phyloP scores from a whole-genome alignment of 83 land plant species.

The Picea engelmannii region DNA sequence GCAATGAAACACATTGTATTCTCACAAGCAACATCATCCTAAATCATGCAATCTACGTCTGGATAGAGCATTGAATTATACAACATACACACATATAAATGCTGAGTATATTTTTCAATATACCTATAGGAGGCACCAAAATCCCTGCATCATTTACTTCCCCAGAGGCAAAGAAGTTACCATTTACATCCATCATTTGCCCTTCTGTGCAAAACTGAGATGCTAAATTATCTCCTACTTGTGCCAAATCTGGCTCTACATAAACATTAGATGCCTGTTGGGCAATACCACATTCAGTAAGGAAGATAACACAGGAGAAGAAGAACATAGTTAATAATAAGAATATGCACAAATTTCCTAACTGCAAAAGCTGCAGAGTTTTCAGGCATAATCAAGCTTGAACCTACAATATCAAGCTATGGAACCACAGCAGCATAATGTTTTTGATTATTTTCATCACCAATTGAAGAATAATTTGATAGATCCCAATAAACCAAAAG shows the following conservation, averaged over 20 bases:
- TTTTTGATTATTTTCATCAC: background rate
- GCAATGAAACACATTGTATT: background rate
- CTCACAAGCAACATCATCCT: no score
- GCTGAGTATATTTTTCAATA: no score
- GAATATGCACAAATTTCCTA: background rate
- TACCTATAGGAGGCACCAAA: conserved; percentile 4
- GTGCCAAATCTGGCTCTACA: background rate
- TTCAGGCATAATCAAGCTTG: background rate
- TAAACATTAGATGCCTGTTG: conserved; percentile 1
- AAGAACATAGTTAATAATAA: background rate
- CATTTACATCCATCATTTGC: conserved; percentile 5
- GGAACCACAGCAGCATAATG: background rate
- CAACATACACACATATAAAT: no score
- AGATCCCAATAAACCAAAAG: conserved; percentile 7
- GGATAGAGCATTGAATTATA: background rate
- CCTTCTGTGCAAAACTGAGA: background rate
- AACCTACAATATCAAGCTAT: conserved; percentile 5
- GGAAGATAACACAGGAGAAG: background rate
- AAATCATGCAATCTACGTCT: background rate
- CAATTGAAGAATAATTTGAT: conserved; percentile 9
- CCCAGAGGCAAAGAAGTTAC: background rate
- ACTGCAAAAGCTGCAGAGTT: background rate
- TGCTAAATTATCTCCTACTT: conserved; percentile 6
- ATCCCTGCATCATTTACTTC: background rate
- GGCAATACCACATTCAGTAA: conserved; percentile 9